These are phyloP conservation scores for Monosporascus sp. DNA, from an alignment of 2,329 filamentous ascomycete genomes.

Conservation along the genomic window DNA sequence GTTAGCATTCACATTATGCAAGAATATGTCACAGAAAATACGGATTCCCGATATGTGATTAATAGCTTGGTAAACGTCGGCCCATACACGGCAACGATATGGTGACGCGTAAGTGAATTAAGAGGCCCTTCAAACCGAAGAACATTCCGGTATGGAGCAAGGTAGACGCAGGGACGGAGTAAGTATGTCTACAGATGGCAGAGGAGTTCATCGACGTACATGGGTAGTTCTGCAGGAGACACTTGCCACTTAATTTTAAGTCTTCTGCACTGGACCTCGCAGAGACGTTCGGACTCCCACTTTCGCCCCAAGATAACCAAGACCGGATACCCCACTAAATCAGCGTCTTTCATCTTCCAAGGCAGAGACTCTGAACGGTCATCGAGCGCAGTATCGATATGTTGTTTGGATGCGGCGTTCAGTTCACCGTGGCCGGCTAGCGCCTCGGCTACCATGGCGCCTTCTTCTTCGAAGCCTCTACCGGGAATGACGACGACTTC, in stretches of 20 bases:
- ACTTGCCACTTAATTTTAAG: slow-evolving; percentile 59
- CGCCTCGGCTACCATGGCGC: slow-evolving; percentile 57
- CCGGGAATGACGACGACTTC: slow-evolving; percentile 63
- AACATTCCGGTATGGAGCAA: too few species aligned
- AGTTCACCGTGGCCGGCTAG: slow-evolving; percentile 31
- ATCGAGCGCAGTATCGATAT: slow-evolving; percentile 65
- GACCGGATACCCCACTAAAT: slow-evolving; percentile 82
- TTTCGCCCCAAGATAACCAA: slow-evolving; percentile 70
- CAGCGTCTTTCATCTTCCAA: slow-evolving; percentile 89
- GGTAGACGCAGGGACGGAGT: too few species aligned
- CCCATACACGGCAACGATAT: too few species aligned
- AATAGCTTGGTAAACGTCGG: too few species aligned
- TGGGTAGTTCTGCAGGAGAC: slow-evolving; percentile 40
- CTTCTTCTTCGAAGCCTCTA: slow-evolving; percentile 40
- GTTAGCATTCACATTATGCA: too few species aligned
- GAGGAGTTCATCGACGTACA: slow-evolving; percentile 42
- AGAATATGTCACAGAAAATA: too few species aligned
- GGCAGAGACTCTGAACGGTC: slow-evolving; percentile 63
- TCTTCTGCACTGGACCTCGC: slow-evolving; percentile 75
- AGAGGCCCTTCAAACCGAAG: too few species aligned
- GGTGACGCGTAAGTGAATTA: too few species aligned
- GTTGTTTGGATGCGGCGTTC: neutral
- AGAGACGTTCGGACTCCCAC: slow-evolving; percentile 53
- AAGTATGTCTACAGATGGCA: slow-evolving; percentile 38
- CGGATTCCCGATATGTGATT: too few species aligned